A percentile compares a stretch with the other conserved stretches of the same genome.
phyloP scores from a whole-genome alignment of 73 alveolate genomes.

The Uronychia binucleata region DNA sequence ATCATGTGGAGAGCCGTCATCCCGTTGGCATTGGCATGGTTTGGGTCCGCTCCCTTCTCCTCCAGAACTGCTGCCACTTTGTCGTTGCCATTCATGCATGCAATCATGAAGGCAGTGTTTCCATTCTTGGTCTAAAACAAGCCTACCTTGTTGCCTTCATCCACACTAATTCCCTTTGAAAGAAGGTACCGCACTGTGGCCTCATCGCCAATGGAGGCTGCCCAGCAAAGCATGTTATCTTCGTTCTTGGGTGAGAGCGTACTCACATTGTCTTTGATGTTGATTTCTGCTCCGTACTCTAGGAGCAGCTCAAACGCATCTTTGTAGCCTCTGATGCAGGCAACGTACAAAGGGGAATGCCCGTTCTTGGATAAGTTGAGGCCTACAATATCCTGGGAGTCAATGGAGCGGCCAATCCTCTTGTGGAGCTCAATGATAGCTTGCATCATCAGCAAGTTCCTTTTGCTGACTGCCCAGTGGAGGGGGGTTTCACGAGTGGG shows the following conservation, averaged over 20 bases:
- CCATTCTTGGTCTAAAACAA: not conserved
- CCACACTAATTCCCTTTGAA: constrained; percentile 19
- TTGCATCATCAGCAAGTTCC: not conserved
- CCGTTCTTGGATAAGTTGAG: not conserved
- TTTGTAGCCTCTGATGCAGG: not conserved
- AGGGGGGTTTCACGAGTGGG: constrained; percentile 41
- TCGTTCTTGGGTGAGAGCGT: not conserved
- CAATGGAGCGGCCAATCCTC: not conserved
- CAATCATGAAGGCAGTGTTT: constrained; percentile 43
- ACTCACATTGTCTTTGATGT: not conserved
- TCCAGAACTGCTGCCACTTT: not conserved
- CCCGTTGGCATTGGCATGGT: not conserved
- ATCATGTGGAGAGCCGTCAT: not conserved
- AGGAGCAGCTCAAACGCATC: not conserved
- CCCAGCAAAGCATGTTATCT: not conserved
- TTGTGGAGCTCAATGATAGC: not conserved
- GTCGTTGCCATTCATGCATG: constrained; percentile 15
- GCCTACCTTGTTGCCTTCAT: constrained; percentile 7
- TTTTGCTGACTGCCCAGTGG: constrained; percentile 36
- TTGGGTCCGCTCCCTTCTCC: not conserved
- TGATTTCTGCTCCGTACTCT: not conserved
- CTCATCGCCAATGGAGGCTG: constrained; percentile 15
- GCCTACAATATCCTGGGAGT: not conserved
- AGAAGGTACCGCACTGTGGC: constrained; percentile 8
- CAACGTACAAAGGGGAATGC: not conserved